These are phyloP conservation scores for Rubia balearica DNA, from an alignment of 305 asterid species.

Conservation along the genomic window DNA sequence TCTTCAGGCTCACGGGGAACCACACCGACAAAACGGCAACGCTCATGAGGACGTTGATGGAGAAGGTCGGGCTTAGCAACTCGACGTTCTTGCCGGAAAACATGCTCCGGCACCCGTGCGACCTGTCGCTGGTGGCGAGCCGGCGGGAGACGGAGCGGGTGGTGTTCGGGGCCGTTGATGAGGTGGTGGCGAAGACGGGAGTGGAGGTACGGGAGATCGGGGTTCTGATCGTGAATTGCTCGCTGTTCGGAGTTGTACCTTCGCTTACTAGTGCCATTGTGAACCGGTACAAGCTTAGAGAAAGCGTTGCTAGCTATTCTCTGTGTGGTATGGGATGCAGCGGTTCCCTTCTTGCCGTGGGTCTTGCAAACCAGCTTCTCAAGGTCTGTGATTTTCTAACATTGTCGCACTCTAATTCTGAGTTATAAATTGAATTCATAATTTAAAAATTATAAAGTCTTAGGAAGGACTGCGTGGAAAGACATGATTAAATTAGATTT, in stretches of 20 bases:
- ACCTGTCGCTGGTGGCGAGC: constrained; percentile 16
- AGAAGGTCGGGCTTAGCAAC: constrained; percentile 54
- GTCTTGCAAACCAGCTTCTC: constrained; percentile 5
- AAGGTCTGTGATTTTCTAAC: constrained; percentile 12
- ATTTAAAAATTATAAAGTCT: no score
- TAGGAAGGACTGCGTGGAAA: no score
- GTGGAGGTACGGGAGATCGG: constrained; percentile 43
- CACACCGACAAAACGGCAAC: constrained; percentile 25
- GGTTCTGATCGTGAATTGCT: constrained; percentile 20
- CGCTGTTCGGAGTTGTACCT: not conserved
- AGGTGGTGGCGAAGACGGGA: constrained; percentile 1
- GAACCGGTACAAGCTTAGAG: constrained; percentile 37
- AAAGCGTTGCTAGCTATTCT: not conserved
- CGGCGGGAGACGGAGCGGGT: constrained; percentile 24
- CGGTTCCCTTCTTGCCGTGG: not conserved
- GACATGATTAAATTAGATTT: no score
- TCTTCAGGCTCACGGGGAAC: not conserved
- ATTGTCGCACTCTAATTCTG: no score
- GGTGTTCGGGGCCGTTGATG: constrained; percentile 41
- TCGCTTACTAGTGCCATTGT: not conserved
- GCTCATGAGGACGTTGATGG: constrained; percentile 40
- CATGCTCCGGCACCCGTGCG: not conserved
- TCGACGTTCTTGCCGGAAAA: constrained; percentile 47
- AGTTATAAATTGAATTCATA: no score
- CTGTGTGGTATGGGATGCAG: constrained; percentile 13